Percentiles rank a stretch among this genome's conserved stretches.
phyloP scores from a whole-genome alignment of 1,139 yeast species.

The Blastobotrys persicus region DNA sequence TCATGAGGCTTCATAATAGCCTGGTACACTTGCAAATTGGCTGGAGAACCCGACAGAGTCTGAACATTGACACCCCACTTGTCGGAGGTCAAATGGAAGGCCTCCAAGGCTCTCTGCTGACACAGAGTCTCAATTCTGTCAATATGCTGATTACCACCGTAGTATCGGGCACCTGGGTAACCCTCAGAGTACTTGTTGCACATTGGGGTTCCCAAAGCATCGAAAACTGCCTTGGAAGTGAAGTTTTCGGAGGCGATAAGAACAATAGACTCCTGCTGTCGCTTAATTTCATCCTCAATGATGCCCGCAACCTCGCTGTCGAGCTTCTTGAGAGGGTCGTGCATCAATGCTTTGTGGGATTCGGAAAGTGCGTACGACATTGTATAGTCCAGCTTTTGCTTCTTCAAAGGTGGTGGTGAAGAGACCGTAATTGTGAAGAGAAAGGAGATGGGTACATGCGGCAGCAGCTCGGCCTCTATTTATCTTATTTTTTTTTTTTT shows the following conservation, averaged over 20 bases:
- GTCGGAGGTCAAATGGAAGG: constrained; percentile 70
- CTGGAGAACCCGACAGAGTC: constrained; percentile 93
- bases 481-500: background rate
- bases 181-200: constrained; percentile 99
- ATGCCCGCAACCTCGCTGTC: constrained; percentile 88
- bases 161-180: constrained; percentile 95
- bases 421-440: constrained; percentile 1
- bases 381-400: constrained; percentile 4
- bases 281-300: constrained; percentile 65
- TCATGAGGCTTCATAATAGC: constrained; percentile 91
- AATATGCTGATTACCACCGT: constrained; percentile 94
- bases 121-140: constrained; percentile 88
- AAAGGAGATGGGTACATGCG: background rate
- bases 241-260: constrained; percentile 94
- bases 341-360: constrained; percentile 35
- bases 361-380: constrained; percentile 34
- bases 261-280: constrained; percentile 88
- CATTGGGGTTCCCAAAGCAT: constrained; percentile 92
- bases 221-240: constrained; percentile 93
- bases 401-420: constrained; percentile 4
- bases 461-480: background rate
- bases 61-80: constrained; percentile 97
- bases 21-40: constrained; percentile 88
- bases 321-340: constrained; percentile 44
- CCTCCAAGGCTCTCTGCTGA: constrained; percentile 87